Evolutionary conservation across 306 rosid species (phyloP).

Genomic region (Geum urbanum): DNA sequence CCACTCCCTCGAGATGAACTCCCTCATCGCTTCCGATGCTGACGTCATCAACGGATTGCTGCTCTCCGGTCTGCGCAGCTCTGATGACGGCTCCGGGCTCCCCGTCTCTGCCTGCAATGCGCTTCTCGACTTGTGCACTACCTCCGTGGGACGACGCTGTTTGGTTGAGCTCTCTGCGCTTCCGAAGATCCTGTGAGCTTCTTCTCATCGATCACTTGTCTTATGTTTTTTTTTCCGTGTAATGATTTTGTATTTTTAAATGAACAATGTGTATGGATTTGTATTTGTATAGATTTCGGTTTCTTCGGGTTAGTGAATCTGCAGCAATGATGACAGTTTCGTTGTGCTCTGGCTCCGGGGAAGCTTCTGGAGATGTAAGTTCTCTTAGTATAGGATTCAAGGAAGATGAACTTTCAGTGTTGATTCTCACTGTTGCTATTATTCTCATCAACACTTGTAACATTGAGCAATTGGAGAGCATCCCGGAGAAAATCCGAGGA

Average conservation of each 20-base stretch:
- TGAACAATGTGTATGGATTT: too few species aligned
- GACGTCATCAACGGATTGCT: conserved; percentile 44
- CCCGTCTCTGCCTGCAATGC: conserved; percentile 64
- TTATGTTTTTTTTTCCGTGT: neutral
- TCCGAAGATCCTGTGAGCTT: conserved; percentile 56
- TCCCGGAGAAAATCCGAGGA: conserved; percentile 36
- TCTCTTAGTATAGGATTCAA: conserved; percentile 42
- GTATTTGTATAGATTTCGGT: conserved; percentile 48
- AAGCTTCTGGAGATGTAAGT: conserved; percentile 24
- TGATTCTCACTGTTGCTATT: conserved; percentile 46
- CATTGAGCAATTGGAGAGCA: conserved; percentile 41
- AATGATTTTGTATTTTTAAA: conserved; percentile 36
- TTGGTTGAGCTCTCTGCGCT: conserved; percentile 42
- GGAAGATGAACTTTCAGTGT: conserved; percentile 45
- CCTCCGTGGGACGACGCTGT: conserved; percentile 39
- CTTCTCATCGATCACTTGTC: neutral
- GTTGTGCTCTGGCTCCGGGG: conserved; percentile 42
- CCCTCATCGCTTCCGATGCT: conserved; percentile 48
- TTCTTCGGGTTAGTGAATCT: conserved; percentile 54
- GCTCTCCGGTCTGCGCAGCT: conserved; percentile 32
- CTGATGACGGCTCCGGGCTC: conserved; percentile 34
- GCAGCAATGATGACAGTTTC: conserved; percentile 35
- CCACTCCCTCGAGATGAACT: conserved; percentile 48
- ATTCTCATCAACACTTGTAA: conserved; percentile 53
- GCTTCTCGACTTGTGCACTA: conserved; percentile 55